Evolutionary conservation across 2,329 filamentous ascomycete genomes (phyloP).

Genomic region (Neocatenulostroma microsporum): DNA sequence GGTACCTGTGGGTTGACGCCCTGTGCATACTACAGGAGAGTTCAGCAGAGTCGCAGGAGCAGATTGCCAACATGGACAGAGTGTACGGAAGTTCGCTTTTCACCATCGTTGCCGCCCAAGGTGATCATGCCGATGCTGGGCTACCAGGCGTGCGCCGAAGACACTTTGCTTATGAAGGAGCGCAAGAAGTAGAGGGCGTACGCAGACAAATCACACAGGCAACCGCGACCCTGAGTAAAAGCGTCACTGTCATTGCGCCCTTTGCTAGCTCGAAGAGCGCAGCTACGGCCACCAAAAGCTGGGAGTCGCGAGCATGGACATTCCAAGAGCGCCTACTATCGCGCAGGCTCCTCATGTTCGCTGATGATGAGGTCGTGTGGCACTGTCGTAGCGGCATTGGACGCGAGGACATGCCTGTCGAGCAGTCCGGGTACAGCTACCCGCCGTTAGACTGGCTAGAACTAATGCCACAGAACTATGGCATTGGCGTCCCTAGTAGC

Average conservation of each 20-base stretch:
- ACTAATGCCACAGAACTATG: background rate
- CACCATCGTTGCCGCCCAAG: background rate
- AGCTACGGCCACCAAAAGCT: background rate
- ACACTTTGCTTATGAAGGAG: background rate
- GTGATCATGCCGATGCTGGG: background rate
- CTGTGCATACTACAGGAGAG: constrained; percentile 2
- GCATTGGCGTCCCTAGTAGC: background rate
- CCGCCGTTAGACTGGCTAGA: constrained; percentile 1
- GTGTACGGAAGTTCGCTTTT: constrained; percentile 1
- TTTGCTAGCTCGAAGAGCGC: background rate
- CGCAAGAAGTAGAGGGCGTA: background rate
- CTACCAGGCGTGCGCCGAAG: background rate
- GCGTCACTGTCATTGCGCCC: constrained; percentile 1
- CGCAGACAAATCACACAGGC: background rate
- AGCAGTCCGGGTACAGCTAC: background rate
- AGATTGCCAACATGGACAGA: constrained; percentile 1
- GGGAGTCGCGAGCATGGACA: constrained; percentile 2
- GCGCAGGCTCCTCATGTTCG: background rate
- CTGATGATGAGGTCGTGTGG: background rate
- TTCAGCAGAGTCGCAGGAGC: background rate
- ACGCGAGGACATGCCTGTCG: background rate
- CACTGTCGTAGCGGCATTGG: background rate
- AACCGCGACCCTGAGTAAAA: background rate
- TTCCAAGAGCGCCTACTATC: constrained; percentile 1
- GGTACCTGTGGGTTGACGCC: background rate